phyloP scores from a whole-genome alignment of 2,329 filamentous ascomycete species.

The Alternaria triticina region DNA sequence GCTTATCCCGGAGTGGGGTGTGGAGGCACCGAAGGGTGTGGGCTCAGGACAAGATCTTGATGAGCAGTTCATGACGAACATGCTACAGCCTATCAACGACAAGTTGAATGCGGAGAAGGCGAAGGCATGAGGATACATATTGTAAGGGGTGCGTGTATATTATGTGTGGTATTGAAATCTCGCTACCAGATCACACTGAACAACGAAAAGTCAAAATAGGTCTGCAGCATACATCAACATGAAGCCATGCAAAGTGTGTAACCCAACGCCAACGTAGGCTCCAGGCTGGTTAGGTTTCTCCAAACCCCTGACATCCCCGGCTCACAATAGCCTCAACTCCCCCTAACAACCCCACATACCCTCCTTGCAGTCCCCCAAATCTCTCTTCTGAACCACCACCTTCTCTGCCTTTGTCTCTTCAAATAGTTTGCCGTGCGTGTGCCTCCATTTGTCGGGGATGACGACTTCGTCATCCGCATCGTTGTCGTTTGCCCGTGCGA shows the following conservation, averaged over 20 bases:
- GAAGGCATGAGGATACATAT: constrained; percentile 11
- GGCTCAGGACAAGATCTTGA: constrained; percentile 28
- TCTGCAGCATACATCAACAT: neutral
- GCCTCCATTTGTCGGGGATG: neutral
- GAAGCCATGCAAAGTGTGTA: neutral
- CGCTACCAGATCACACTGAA: neutral
- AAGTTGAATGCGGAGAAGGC: constrained; percentile 24
- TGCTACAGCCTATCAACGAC: constrained; percentile 30
- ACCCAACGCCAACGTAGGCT: neutral
- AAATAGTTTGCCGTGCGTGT: neutral
- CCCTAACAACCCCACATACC: neutral
- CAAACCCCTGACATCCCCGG: neutral
- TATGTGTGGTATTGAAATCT: neutral
- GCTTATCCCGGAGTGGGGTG: constrained; percentile 37
- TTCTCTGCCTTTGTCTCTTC: neutral
- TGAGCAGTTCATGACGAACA: constrained; percentile 18
- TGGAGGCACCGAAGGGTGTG: constrained; percentile 25
- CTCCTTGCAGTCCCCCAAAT: neutral
- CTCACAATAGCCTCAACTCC: neutral
- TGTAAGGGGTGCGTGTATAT: neutral
- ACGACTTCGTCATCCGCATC: neutral
- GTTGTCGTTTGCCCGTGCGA: neutral
- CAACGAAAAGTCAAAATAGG: neutral
- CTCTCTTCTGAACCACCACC: neutral
- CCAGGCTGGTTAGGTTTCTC: neutral